Conservation (phyloP, 306 rosid species). For the Trifolium pratense region DNA sequence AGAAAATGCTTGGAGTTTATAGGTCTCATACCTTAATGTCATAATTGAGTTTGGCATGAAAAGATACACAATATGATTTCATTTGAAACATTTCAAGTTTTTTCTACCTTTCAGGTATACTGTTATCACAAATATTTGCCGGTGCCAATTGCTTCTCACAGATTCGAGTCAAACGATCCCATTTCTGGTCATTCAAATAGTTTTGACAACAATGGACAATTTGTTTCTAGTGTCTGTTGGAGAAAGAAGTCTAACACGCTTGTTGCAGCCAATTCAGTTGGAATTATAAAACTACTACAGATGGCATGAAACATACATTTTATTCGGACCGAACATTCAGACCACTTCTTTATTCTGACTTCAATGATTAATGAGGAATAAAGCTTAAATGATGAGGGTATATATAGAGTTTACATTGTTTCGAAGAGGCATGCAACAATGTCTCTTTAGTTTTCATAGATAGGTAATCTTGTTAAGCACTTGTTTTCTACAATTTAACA, state of each 20-base stretch:
- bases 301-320: conserved; percentile 50
- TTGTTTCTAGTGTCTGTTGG: conserved; percentile 81
- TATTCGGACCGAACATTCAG: conserved; percentile 30
- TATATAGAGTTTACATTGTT: conserved; percentile 21
- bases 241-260: conserved; percentile 65
- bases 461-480: conserved; percentile 19
- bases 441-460: conserved; percentile 22
- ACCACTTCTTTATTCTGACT: conserved; percentile 22
- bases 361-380: conserved; percentile 15
- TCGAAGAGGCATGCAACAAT: conserved; percentile 27
- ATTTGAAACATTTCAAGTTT: conserved; percentile 14
- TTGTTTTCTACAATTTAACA: conserved; percentile 3
- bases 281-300: conserved; percentile 65
- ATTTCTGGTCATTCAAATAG: conserved; percentile 53
- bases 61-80: conserved; percentile 26
- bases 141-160: conserved; percentile 63
- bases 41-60: conserved; percentile 11
- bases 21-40: too few species aligned
- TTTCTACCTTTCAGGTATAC: conserved; percentile 58
- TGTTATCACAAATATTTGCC: conserved; percentile 69
- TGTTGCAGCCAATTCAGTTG: conserved; percentile 72
- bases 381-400: background rate
- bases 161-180: conserved; percentile 59
- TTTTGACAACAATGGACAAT: conserved; percentile 54
- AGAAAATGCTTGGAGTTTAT: too few species aligned